Percentiles rank a stretch among this genome's conserved stretches.
These are phyloP conservation scores for Pseudogymnoascus sp. DNA, from an alignment of 2,329 filamentous ascomycete species.

Conservation along the genomic window DNA sequence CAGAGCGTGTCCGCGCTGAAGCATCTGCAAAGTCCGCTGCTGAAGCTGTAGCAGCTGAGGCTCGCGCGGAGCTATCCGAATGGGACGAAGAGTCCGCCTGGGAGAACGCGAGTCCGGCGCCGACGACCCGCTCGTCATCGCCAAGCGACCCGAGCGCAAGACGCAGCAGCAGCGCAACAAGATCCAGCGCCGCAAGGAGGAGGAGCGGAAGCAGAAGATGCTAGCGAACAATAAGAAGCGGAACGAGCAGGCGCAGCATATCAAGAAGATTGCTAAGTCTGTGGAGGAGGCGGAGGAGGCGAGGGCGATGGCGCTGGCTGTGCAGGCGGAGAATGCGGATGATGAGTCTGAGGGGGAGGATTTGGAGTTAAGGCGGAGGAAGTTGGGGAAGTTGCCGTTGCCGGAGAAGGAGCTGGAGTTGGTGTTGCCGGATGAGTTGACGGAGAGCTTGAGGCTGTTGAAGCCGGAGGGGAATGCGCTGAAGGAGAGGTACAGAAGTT, in stretches of 20 bases:
- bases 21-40: slow-evolving; percentile 64
- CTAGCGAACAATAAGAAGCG: slow-evolving; percentile 68
- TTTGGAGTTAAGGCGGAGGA: slow-evolving; percentile 59
- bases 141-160: slow-evolving; percentile 77
- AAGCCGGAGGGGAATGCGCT: slow-evolving; percentile 95
- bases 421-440: slow-evolving; percentile 73
- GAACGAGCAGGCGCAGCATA: slow-evolving; percentile 62
- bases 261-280: slow-evolving; percentile 64
- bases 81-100: slow-evolving; percentile 88
- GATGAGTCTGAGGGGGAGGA: slow-evolving; percentile 54
- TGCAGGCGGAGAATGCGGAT: slow-evolving; percentile 41
- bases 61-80: slow-evolving; percentile 56
- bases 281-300: slow-evolving; percentile 52
- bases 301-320: slow-evolving; percentile 37
- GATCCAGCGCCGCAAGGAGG: slow-evolving; percentile 80
- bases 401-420: slow-evolving; percentile 77
- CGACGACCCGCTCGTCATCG: slow-evolving; percentile 57
- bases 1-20: slow-evolving; percentile 61
- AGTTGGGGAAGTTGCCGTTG: slow-evolving; percentile 66
- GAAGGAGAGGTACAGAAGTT: slow-evolving; percentile 82
- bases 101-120: slow-evolving; percentile 81
- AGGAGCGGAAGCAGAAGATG: slow-evolving; percentile 69
- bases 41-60: slow-evolving; percentile 67
- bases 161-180: slow-evolving; percentile 82
- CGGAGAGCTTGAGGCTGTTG: slow-evolving; percentile 72